Evolutionary conservation across 352 stramenopile species (phyloP).

Genomic region (Globisporangium polare): DNA sequence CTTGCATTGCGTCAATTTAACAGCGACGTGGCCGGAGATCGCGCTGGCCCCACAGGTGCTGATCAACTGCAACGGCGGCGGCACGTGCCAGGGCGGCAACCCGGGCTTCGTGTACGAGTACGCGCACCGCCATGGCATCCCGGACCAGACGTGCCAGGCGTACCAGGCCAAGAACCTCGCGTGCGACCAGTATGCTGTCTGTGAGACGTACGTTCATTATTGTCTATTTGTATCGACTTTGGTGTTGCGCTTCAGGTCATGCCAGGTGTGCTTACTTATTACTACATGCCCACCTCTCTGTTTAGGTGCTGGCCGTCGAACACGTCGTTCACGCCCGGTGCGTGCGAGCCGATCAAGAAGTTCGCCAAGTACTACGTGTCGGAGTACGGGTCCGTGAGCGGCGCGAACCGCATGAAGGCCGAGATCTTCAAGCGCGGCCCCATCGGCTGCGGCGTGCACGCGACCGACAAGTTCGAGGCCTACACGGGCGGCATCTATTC

Average conservation of each 20-base stretch:
- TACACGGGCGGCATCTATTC: slow-evolving; percentile 84
- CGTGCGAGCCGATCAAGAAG: slow-evolving; percentile 80
- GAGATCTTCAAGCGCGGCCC: slow-evolving; percentile 91
- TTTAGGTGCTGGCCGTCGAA: slow-evolving; percentile 84
- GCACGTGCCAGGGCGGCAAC: slow-evolving; percentile 77
- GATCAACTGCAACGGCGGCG: slow-evolving; percentile 82
- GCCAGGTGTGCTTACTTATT: background rate
- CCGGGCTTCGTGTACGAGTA: slow-evolving; percentile 85
- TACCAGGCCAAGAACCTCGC: slow-evolving; percentile 86
- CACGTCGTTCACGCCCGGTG: slow-evolving; percentile 78
- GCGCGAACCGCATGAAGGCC: slow-evolving; percentile 87
- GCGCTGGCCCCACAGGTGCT: slow-evolving; percentile 74
- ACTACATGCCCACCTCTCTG: background rate
- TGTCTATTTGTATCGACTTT: slow-evolving; percentile 1
- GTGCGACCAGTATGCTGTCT: slow-evolving; percentile 74
- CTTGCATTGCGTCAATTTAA: background rate
- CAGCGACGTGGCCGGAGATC: slow-evolving; percentile 80
- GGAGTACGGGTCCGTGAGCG: slow-evolving; percentile 87
- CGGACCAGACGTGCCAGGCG: slow-evolving; percentile 90
- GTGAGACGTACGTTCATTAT: slow-evolving; percentile 74
- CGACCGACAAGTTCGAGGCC: slow-evolving; percentile 79
- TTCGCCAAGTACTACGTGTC: slow-evolving; percentile 90
- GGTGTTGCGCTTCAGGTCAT: background rate
- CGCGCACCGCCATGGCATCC: slow-evolving; percentile 84
- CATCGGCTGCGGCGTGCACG: slow-evolving; percentile 86